Evolutionary conservation across 495 filamentous ascomycete genomes (phyloP).

Genomic region (Aspergillus baeticus): DNA sequence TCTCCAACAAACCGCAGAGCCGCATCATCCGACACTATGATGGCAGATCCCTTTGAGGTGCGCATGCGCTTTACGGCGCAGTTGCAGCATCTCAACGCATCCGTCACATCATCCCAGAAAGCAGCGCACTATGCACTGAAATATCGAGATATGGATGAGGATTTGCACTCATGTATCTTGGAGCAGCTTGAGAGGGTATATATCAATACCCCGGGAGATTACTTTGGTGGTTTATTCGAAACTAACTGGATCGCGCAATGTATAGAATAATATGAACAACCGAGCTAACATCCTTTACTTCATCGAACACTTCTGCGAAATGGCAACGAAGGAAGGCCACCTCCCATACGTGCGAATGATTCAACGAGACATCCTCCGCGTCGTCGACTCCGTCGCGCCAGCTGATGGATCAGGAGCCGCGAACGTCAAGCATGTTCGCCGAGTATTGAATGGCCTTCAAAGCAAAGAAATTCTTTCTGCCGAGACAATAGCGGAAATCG

Average conservation of each 20-base stretch:
- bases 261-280: slow-evolving; percentile 88
- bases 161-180: slow-evolving; percentile 93
- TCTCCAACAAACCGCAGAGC: not conserved
- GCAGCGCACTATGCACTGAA: slow-evolving; percentile 93
- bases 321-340: slow-evolving; percentile 72
- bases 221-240: not conserved
- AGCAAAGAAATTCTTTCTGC: slow-evolving; percentile 63
- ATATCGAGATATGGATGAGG: slow-evolving; percentile 89
- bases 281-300: slow-evolving; percentile 99
- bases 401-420: slow-evolving; percentile 86
- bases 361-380: slow-evolving; percentile 82
- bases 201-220: not conserved
- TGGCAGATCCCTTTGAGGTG: slow-evolving; percentile 97
- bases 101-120: slow-evolving; percentile 83
- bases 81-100: slow-evolving; percentile 85
- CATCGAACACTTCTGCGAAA: slow-evolving; percentile 90
- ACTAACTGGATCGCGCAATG: not conserved
- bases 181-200: slow-evolving; percentile 86
- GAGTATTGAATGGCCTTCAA: slow-evolving; percentile 69
- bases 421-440: slow-evolving; percentile 89
- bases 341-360: slow-evolving; percentile 86
- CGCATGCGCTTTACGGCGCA: slow-evolving; percentile 93
- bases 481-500: slow-evolving; percentile 72
- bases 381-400: slow-evolving; percentile 82
- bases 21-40: slow-evolving; percentile 33